Base-by-base conservation (phyloP, 2,329 filamentous ascomycete genomes). In the Cladosporium sp. region DNA sequence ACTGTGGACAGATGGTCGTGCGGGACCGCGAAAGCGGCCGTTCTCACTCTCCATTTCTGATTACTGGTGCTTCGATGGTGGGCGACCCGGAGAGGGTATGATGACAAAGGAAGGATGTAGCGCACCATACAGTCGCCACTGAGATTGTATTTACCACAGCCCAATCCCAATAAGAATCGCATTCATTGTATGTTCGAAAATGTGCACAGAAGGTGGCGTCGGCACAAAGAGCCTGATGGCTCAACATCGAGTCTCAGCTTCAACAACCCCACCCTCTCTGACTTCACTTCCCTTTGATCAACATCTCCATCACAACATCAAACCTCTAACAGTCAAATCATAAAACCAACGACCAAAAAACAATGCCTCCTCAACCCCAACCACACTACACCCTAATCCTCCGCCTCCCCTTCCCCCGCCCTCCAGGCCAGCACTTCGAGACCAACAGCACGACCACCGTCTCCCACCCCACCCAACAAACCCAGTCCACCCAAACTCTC, bases 341-440 rank as follows among this genome's bases (percentile, higher is more conserved):
- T 7, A 43, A 14, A n/a, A n/a, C n/a, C n/a, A n/a, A n/a, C n/a
- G n/a, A n/a, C n/a, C 34, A 39, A 39, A 1, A 32, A 54, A 21
- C 6, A 14, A 57, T 57, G 54, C 36, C 57, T 16, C 32, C 18
- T 11, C 57, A 30, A 21, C 57, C 26, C 39, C 25, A 56, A 39
- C 58, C 32, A 23, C 60, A 63, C 60, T 86, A 79, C 76, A 96
- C 91, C 16, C 89, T 96, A 66, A 91, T 96, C 73, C 87, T 99
- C 69, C 86, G 93, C 68, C 85, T 98, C n/a, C 95, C 95, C 26
- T 96, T 97, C 74, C 87, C 90, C 39, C 87, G 95, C 53, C 60
- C 60, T 23, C 23, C 39, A 58, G 56, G 56, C 49, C 32, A 43
- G 49, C 68, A 48, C 61, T 25, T 36, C 64, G n/a, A n/a, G n/a